Percentiles rank a stretch among this genome's conserved stretches.
Conservation (phyloP, 169 alveolate species). For the Fabrea salina region DNA sequence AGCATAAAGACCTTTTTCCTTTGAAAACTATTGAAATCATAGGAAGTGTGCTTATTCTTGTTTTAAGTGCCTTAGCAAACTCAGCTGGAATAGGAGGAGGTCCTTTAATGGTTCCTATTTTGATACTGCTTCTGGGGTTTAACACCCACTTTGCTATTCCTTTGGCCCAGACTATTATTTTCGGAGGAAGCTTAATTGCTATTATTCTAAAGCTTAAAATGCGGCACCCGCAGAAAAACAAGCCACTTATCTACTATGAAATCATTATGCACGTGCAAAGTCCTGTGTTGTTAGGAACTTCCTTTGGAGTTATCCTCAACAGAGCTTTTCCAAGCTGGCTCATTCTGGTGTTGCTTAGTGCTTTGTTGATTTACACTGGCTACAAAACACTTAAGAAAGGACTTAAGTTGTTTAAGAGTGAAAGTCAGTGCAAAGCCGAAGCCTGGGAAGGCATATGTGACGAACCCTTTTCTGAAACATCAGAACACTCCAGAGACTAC, state of each 20-base stretch:
- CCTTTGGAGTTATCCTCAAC: constrained; percentile 67
- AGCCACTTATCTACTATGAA: constrained; percentile 63
- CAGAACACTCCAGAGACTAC: not conserved
- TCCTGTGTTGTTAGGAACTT: constrained; percentile 61
- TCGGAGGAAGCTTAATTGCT: constrained; percentile 55
- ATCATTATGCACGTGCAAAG: constrained; percentile 58
- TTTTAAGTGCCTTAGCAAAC: constrained; percentile 52
- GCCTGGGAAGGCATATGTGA: not conserved
- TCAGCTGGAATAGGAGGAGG: constrained; percentile 80
- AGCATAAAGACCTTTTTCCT: constrained; percentile 27
- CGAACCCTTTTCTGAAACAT: no score
- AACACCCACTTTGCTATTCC: constrained; percentile 61
- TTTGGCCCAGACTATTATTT: constrained; percentile 53
- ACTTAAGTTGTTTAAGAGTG: not conserved
- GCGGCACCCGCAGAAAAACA: constrained; percentile 57
- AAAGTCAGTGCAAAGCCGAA: not conserved
- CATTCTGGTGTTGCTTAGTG: constrained; percentile 39
- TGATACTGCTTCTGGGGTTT: constrained; percentile 53
- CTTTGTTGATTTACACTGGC: constrained; percentile 26
- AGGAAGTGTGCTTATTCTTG: constrained; percentile 44
- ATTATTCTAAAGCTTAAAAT: constrained; percentile 41
- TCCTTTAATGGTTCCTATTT: constrained; percentile 49
- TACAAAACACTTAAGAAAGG: not conserved
- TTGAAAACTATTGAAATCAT: constrained; percentile 37
- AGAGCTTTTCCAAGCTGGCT: constrained; percentile 53